These are phyloP conservation scores for Choanephora cucurbitarum DNA, from an alignment of 371 early-diverging fungal species.

Conservation along the genomic window DNA sequence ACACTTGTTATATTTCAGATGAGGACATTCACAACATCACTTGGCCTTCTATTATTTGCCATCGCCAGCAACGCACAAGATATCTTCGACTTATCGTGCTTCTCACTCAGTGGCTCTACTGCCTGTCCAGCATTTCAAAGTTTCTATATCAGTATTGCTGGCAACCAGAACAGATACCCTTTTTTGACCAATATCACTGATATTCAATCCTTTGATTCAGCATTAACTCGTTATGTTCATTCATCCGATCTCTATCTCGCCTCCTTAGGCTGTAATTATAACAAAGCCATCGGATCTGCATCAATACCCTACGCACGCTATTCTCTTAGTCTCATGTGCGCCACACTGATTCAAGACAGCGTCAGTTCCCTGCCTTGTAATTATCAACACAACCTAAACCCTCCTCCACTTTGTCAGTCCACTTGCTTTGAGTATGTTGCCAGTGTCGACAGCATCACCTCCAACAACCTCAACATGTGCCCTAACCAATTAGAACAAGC, in stretches of 20 bases:
- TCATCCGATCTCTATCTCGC: slow-evolving; percentile 30
- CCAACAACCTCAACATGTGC: slow-evolving; percentile 26
- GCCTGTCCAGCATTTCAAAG: slow-evolving; percentile 43
- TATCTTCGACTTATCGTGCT: slow-evolving; percentile 16
- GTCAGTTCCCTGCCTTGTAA: slow-evolving; percentile 42
- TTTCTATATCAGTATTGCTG: slow-evolving; percentile 41
- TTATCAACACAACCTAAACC: slow-evolving; percentile 28
- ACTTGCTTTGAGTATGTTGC: slow-evolving; percentile 42
- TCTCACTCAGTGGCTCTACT: slow-evolving; percentile 38
- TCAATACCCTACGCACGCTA: slow-evolving; percentile 49
- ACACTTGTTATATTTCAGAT: no score
- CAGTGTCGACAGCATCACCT: slow-evolving; percentile 31
- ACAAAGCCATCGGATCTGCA: slow-evolving; percentile 15
- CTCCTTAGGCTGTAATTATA: slow-evolving; percentile 28
- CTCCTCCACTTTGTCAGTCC: slow-evolving; percentile 38
- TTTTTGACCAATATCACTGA: slow-evolving; percentile 33
- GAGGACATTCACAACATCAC: neutral
- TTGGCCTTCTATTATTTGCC: neutral
- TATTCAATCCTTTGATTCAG: slow-evolving; percentile 39
- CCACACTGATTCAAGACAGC: slow-evolving; percentile 37
- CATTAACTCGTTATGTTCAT: slow-evolving; percentile 26
- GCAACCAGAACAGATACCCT: slow-evolving; percentile 23
- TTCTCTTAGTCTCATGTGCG: slow-evolving; percentile 38
- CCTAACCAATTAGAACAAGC: slow-evolving; percentile 23
- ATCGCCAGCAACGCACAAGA: slow-evolving; percentile 2